Conservation (phyloP, 345 rosid species). For the Erucastrum elatum region DNA sequence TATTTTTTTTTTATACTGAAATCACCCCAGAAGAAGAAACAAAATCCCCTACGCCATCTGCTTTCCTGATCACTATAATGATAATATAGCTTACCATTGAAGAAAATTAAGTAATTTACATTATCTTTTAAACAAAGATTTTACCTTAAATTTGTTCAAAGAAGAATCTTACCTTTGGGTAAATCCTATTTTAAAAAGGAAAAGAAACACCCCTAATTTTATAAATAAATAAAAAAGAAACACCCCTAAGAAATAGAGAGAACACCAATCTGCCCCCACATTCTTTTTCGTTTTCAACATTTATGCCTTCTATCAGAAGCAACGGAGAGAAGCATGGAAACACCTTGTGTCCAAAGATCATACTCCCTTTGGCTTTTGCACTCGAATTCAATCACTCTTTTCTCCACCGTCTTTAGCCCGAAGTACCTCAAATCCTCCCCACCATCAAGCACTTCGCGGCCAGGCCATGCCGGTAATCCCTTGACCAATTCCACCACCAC, state of each 20-base stretch:
- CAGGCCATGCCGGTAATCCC: constrained; percentile 74
- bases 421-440: constrained; percentile 74
- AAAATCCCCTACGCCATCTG: not conserved
- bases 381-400: constrained; percentile 73
- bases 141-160: not conserved
- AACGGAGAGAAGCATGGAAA: constrained; percentile 60
- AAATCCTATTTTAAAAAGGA: not conserved
- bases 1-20: not conserved
- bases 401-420: constrained; percentile 55
- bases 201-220: too few relatives aligned
- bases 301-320: constrained; percentile 52
- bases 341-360: constrained; percentile 81
- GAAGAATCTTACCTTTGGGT: not conserved
- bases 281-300: constrained; percentile 30
- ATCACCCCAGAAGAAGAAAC: not conserved
- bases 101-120: not conserved
- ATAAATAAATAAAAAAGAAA: too few relatives aligned
- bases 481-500: constrained; percentile 62
- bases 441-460: constrained; percentile 67
- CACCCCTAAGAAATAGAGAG: not conserved
- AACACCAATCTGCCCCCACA: not conserved
- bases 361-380: constrained; percentile 76
- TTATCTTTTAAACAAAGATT: too few relatives aligned
- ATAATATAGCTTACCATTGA: not conserved
- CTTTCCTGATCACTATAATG: not conserved